Evolutionary conservation across 805 yeast species (phyloP), one percentile per base, ranked within the genome.

Genomic region (Metschnikowia kunwiensis): DNA sequence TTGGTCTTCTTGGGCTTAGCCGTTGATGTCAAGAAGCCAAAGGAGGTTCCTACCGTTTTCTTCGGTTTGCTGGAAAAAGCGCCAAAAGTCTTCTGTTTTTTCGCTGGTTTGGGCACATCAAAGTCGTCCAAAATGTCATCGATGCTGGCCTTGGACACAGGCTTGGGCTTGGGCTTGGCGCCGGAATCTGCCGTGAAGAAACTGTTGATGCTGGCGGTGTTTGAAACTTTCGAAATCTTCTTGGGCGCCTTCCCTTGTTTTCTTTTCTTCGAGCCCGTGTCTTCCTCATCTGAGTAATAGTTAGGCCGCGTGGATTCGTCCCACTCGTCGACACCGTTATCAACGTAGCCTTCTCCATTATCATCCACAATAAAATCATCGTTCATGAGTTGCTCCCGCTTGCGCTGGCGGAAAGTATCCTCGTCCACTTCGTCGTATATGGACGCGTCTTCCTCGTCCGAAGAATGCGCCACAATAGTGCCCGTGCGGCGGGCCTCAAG

Each of bases 341-440:
- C 97, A 1, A 87, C 89, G 54, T 91, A 91, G 0, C 97, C 97
- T 46, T 82, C 83, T 20, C 96, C 96, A 48, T 84, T 80, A 57
- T 91, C 97, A 57, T 88, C 96, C 2, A 87, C 95, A 24, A 91
- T 93, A 56, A 91, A 91, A 58, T 91, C 96, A 53, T 91, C 96
- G 43, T 84, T 81, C 59, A 87, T 70, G 31, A 93, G 68, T 40
- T 88, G 86, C 40, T 83, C 78, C 50, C 94, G 77, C 57, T 85
- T 86, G 55, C 78, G 84, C 49, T 75, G 75, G 48, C 91, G 70
- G 60, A 78, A 91, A 24, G 81, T 78, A 20, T 73, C 80, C 51
- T 88, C 96, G 54, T 85, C 95, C 5, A 88, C 82, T 53, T 86
- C 89, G 51, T 91, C 97, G 56, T 89, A 93, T 42, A 91, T 78